Percentiles rank a stretch among this genome's conserved stretches.
These are phyloP conservation scores for Salvia hispanica DNA, from an alignment of 257 asterid genomes.

Conservation along the genomic window DNA sequence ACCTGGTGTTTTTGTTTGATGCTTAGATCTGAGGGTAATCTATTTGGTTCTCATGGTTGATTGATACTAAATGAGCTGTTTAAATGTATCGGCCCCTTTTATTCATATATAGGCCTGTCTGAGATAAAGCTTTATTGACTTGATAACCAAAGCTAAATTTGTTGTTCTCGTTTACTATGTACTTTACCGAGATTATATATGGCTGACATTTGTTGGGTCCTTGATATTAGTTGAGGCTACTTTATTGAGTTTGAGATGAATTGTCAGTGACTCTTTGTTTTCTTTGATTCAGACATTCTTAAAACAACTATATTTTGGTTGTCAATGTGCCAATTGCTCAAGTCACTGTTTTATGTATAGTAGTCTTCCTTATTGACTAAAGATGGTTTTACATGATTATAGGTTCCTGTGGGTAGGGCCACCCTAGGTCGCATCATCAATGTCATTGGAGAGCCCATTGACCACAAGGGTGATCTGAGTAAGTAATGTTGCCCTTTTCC, in stretches of 20 bases:
- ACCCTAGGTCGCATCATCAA: constrained; percentile 96
- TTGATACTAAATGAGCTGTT: neutral
- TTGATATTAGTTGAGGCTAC: too few species aligned
- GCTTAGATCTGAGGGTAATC: constrained; percentile 25
- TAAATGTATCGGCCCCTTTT: neutral
- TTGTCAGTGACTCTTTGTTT: neutral
- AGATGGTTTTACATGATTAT: constrained; percentile 4
- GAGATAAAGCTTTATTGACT: constrained; percentile 4
- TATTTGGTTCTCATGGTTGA: constrained; percentile 6
- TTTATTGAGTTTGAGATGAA: too few species aligned
- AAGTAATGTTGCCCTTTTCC: constrained; percentile 35
- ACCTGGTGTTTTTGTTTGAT: constrained; percentile 13
- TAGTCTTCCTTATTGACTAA: neutral
- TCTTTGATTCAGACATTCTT: neutral
- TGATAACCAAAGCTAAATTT: neutral
- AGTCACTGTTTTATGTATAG: constrained; percentile 13
- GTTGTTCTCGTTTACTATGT: neutral
- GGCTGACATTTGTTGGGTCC: too few species aligned
- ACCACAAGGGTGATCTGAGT: constrained; percentile 81
- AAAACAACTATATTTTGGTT: neutral
- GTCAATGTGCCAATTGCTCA: neutral
- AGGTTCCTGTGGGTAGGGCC: constrained; percentile 99
- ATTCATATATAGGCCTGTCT: neutral
- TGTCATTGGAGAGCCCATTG: constrained; percentile 96
- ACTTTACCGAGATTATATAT: neutral